A percentile compares a stretch with the other conserved stretches of the same genome.
These are phyloP conservation scores for Rhizopogon salebrosus DNA, from an alignment of 768 basidiomycete species.

Conservation along the genomic window DNA sequence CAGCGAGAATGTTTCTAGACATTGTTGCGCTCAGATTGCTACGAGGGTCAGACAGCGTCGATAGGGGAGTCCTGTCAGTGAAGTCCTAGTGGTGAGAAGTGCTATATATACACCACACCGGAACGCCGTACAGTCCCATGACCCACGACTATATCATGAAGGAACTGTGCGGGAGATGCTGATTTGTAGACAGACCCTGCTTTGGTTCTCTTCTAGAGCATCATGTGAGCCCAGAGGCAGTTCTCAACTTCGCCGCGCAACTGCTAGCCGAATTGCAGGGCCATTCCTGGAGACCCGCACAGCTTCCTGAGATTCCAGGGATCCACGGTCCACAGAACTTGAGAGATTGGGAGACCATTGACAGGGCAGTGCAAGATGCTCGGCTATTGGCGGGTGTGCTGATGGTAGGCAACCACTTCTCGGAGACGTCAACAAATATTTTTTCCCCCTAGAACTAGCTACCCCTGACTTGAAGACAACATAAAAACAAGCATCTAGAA, in stretches of 20 bases:
- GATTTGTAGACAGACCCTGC: not conserved
- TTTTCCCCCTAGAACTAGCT: not conserved
- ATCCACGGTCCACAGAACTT: too few species aligned
- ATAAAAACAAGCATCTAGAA: not conserved
- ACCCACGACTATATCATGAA: not conserved
- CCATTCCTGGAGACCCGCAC: too few species aligned
- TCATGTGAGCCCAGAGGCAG: too few species aligned
- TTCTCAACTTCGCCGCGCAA: too few species aligned
- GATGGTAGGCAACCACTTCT: too few species aligned
- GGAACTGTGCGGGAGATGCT: not conserved
- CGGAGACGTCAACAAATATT: not conserved
- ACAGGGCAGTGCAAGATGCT: too few species aligned
- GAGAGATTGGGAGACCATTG: too few species aligned
- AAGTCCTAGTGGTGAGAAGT: not conserved
- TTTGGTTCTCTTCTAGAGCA: too few species aligned
- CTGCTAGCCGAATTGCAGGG: too few species aligned
- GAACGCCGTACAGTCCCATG: not conserved
- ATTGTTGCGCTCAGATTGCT: constrained; percentile 21
- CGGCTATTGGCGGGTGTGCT: too few species aligned
- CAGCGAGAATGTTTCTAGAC: constrained; percentile 49
- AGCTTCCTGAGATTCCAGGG: too few species aligned
- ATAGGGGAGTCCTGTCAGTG: not conserved
- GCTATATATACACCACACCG: not conserved
- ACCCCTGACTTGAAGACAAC: not conserved
- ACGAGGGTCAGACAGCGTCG: not conserved